Conservation (phyloP, 2,329 filamentous ascomycete species). For the Calonectria pauciramosa region DNA sequence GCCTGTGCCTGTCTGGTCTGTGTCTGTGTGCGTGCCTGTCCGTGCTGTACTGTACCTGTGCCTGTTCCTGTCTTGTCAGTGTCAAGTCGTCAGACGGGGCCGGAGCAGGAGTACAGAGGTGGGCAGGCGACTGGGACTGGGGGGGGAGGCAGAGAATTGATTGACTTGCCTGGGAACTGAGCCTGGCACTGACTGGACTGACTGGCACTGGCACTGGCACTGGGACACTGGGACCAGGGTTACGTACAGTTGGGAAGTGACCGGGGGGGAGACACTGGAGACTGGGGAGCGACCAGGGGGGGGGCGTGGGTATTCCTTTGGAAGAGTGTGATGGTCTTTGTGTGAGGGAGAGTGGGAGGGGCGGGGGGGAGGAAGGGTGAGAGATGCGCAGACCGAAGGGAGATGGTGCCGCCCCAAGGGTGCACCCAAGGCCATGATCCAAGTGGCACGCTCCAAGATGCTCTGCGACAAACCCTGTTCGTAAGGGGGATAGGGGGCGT, state of each 20-base stretch:
- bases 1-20: constrained; percentile 32
- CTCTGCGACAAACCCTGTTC: constrained; percentile 43
- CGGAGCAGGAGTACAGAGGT: constrained; percentile 25
- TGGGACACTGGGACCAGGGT: constrained; percentile 35
- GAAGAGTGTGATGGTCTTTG: constrained; percentile 13
- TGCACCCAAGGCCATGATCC: constrained; percentile 13
- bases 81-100: constrained; percentile 40
- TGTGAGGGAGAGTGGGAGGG: constrained; percentile 26
- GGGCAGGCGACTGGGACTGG: constrained; percentile 27
- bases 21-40: constrained; percentile 36
- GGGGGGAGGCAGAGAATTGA: constrained; percentile 26
- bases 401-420: constrained; percentile 17
- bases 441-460: constrained; percentile 28
- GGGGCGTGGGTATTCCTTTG: constrained; percentile 34
- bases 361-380: constrained; percentile 30
- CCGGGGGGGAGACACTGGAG: constrained; percentile 37
- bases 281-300: constrained; percentile 40
- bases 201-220: constrained; percentile 26
- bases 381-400: constrained; percentile 28
- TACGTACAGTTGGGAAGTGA: constrained; percentile 31
- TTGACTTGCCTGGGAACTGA: constrained; percentile 39
- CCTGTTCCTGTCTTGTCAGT: constrained; percentile 33
- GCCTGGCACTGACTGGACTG: constrained; percentile 24
- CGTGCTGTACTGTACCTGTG: constrained; percentile 35
- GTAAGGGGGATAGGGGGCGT: constrained; percentile 32